Percentiles rank a stretch among this genome's conserved stretches.
Conservation (phyloP, 495 filamentous ascomycete species). For the Aspergillus biplanus region DNA sequence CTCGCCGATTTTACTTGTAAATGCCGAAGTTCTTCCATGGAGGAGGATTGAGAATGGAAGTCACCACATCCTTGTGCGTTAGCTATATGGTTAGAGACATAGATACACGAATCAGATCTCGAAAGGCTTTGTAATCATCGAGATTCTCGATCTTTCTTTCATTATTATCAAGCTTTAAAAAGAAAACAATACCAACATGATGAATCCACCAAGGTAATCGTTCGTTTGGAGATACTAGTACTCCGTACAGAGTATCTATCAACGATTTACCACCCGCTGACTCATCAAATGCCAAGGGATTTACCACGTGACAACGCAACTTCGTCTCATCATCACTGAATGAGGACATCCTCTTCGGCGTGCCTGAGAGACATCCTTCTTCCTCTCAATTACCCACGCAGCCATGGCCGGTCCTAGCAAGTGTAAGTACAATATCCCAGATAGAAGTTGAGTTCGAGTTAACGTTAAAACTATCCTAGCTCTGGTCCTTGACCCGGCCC, state of each 20-base stretch:
- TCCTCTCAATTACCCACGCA: slow-evolving; percentile 22
- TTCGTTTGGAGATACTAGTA: no score
- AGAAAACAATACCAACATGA: no score
- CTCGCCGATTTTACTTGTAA: slow-evolving; percentile 2
- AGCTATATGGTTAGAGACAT: no score
- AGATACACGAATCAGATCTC: no score
- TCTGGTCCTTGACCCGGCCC: slow-evolving; percentile 74
- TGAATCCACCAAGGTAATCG: no score
- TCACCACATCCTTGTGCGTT: no score
- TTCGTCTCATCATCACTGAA: slow-evolving; percentile 23
- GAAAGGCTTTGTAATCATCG: no score
- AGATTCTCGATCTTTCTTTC: no score
- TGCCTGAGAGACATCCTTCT: slow-evolving; percentile 11
- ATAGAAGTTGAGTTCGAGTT: background rate
- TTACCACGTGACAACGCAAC: slow-evolving; percentile 24
- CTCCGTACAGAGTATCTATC: no score
- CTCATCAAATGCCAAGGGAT: slow-evolving; percentile 6
- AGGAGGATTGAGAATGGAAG: no score
- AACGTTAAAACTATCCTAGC: slow-evolving; percentile 32
- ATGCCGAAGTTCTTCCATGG: background rate
- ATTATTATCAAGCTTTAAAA: no score
- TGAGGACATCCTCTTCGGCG: slow-evolving; percentile 9
- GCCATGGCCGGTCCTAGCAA: slow-evolving; percentile 56
- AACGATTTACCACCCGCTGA: slow-evolving; percentile 2
- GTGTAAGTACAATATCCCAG: slow-evolving; percentile 34